Evolutionary conservation across 345 rosid genomes (phyloP).

Genomic region (Raphanus sativus): DNA sequence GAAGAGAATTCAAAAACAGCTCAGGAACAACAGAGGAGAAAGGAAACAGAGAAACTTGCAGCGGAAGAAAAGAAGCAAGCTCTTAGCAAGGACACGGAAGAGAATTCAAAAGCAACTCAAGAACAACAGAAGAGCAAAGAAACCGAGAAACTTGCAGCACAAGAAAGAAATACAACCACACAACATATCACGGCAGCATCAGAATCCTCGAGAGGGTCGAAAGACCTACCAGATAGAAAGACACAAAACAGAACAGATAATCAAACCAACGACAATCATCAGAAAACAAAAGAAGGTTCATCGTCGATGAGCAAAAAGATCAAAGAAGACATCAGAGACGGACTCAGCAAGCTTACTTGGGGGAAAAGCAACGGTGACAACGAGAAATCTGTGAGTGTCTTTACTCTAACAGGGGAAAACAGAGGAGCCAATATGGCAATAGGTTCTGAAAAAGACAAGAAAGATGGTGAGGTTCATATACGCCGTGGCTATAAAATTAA

Average conservation of each 20-base stretch:
- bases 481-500: constrained; percentile 60
- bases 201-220: constrained; percentile 27
- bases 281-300: constrained; percentile 36
- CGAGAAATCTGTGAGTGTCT: constrained; percentile 45
- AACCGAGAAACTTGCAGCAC: not conserved
- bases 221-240: constrained; percentile 26
- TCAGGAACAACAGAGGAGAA: constrained; percentile 9
- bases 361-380: constrained; percentile 42
- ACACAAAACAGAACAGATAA: constrained; percentile 27
- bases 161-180: constrained; percentile 29
- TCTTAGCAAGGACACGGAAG: constrained; percentile 16
- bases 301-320: constrained; percentile 41
- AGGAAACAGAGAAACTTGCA: constrained; percentile 22
- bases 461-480: constrained; percentile 54
- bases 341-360: constrained; percentile 52
- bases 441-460: constrained; percentile 48
- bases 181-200: constrained; percentile 33
- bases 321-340: constrained; percentile 60
- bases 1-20: constrained; percentile 17
- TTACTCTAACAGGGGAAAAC: constrained; percentile 84
- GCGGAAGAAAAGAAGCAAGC: constrained; percentile 26
- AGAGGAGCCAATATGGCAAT: constrained; percentile 73
- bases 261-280: constrained; percentile 39
- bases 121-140: constrained; percentile 4
- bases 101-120: constrained; percentile 10